These are phyloP conservation scores for Decorospora gaudefroyi DNA, from an alignment of 2,329 filamentous ascomycete genomes.

Conservation along the genomic window DNA sequence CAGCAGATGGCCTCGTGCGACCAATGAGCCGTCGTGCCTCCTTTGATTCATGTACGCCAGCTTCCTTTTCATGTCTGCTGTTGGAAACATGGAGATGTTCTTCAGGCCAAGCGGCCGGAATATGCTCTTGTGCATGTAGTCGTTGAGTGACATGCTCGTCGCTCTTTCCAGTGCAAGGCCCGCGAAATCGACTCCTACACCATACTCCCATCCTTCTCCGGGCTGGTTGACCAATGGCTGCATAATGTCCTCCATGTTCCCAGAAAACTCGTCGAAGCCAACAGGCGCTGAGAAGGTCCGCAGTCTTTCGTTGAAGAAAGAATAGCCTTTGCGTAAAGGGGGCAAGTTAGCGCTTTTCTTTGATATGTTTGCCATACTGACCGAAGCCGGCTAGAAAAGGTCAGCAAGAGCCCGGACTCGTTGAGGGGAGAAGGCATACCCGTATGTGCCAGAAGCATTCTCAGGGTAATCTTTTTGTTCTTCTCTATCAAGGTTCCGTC, in stretches of 20 bases:
- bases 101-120: slow-evolving; percentile 52
- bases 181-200: slow-evolving; percentile 53
- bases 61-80: slow-evolving; percentile 58
- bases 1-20: slow-evolving; percentile 56
- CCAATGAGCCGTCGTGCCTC: slow-evolving; percentile 49
- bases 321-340: too few relatives aligned
- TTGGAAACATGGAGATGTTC: slow-evolving; percentile 62
- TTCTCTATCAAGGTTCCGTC: slow-evolving; percentile 45
- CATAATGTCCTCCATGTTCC: slow-evolving; percentile 56
- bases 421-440: slow-evolving; percentile 1
- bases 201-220: slow-evolving; percentile 63
- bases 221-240: slow-evolving; percentile 65
- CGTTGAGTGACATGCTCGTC: slow-evolving; percentile 51
- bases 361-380: too few relatives aligned
- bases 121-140: slow-evolving; percentile 53
- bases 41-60: slow-evolving; percentile 62
- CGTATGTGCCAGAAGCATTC: slow-evolving; percentile 57
- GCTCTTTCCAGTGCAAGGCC: slow-evolving; percentile 52
- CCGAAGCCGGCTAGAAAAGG: slow-evolving; percentile 48
- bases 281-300: slow-evolving; percentile 53
- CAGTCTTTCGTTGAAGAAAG: slow-evolving; percentile 54
- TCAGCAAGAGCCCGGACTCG: background rate
- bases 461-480: slow-evolving; percentile 53
- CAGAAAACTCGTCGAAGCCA: slow-evolving; percentile 64
- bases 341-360: too few relatives aligned